phyloP scores from a whole-genome alignment of 495 filamentous ascomycete genomes.

The Penicillium taxi region DNA sequence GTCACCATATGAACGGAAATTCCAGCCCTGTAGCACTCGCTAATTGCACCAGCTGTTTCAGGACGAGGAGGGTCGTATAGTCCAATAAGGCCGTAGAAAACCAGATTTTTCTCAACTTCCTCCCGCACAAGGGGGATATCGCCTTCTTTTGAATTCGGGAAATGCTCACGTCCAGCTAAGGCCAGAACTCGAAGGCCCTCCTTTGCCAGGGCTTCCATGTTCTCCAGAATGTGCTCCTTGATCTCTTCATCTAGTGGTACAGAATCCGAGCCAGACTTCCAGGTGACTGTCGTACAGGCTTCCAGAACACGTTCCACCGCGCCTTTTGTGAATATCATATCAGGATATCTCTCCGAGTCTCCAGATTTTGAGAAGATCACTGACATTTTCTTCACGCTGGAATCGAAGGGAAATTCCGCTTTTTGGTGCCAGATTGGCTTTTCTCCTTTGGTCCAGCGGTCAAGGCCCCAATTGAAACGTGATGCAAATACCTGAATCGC shows the following conservation, averaged over 20 bases:
- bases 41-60: slow-evolving; percentile 45
- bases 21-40: slow-evolving; percentile 55
- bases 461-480: slow-evolving; percentile 53
- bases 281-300: slow-evolving; percentile 49
- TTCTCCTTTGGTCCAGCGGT: slow-evolving; percentile 43
- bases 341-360: slow-evolving; percentile 15
- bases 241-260: slow-evolving; percentile 36
- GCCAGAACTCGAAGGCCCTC: slow-evolving; percentile 60
- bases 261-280: slow-evolving; percentile 29
- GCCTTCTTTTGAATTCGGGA: slow-evolving; percentile 18
- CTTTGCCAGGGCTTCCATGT: slow-evolving; percentile 56
- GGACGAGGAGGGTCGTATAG: slow-evolving; percentile 66
- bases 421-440: slow-evolving; percentile 47
- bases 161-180: slow-evolving; percentile 44
- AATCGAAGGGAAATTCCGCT: slow-evolving; percentile 61
- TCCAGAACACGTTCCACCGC: slow-evolving; percentile 74
- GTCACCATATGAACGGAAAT: slow-evolving; percentile 72
- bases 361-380: slow-evolving; percentile 46
- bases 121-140: slow-evolving; percentile 43
- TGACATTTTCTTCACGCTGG: slow-evolving; percentile 61
- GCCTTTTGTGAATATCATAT: slow-evolving; percentile 64
- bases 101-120: slow-evolving; percentile 50
- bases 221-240: slow-evolving; percentile 46
- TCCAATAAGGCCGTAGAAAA: slow-evolving; percentile 60
- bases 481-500: slow-evolving; percentile 62